phyloP scores from a whole-genome alignment of 2,329 filamentous ascomycete species.

The Thelonectria discophora region DNA sequence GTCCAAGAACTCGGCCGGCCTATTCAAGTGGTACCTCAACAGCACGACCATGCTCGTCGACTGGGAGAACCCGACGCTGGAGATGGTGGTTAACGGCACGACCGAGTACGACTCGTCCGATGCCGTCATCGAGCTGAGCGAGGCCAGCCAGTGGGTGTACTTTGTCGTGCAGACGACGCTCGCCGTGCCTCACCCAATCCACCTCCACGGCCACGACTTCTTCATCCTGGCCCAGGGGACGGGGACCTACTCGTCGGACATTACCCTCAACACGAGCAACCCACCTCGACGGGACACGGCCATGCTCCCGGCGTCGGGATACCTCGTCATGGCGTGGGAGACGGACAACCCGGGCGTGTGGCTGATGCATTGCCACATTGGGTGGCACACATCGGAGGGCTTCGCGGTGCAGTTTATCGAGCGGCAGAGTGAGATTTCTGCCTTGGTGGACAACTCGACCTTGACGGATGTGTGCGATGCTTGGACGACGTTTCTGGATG shows the following conservation, averaged over 20 bases:
- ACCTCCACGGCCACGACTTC: slow-evolving; percentile 50
- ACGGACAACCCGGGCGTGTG: slow-evolving; percentile 60
- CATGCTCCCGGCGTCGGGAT: slow-evolving; percentile 54
- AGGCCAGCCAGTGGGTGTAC: slow-evolving; percentile 44
- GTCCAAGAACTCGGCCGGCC: slow-evolving; percentile 38
- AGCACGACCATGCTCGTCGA: slow-evolving; percentile 45
- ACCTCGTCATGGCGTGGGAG: slow-evolving; percentile 59
- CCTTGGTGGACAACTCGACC: slow-evolving; percentile 7
- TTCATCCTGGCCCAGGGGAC: slow-evolving; percentile 41
- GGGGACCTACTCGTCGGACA: slow-evolving; percentile 32
- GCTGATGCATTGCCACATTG: slow-evolving; percentile 61
- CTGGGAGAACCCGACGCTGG: slow-evolving; percentile 44
- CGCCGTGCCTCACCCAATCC: slow-evolving; percentile 46
- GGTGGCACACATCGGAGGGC: slow-evolving; percentile 37
- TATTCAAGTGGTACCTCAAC: slow-evolving; percentile 58
- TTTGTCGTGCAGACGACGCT: slow-evolving; percentile 41
- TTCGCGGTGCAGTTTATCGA: slow-evolving; percentile 39
- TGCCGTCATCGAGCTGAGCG: slow-evolving; percentile 40
- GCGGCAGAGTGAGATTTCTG: slow-evolving; percentile 11
- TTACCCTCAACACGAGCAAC: slow-evolving; percentile 46
- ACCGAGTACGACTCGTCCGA: slow-evolving; percentile 24
- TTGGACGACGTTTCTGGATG: slow-evolving; percentile 2
- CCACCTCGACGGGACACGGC: slow-evolving; percentile 63
- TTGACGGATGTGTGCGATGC: not conserved
- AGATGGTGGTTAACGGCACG: slow-evolving; percentile 33